These are phyloP conservation scores for Colletotrichum sp. DNA, from an alignment of 2,329 filamentous ascomycete species.

Conservation along the genomic window DNA sequence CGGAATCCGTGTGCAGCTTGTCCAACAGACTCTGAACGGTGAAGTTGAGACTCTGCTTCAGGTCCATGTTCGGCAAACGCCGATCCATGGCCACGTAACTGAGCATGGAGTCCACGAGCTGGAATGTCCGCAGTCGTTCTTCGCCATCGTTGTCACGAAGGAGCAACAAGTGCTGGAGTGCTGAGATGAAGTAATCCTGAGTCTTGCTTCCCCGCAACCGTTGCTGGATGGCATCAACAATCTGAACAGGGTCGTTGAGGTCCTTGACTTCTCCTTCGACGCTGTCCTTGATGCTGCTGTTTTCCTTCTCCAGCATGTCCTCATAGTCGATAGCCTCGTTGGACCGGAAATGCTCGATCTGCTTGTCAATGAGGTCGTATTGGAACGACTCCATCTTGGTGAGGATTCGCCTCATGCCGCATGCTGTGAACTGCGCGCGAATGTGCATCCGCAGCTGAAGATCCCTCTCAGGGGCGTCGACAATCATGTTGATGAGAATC, in stretches of 20 bases:
- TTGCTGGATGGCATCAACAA: conserved; percentile 89
- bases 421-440: conserved; percentile 92
- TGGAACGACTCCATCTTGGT: conserved; percentile 98
- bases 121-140: conserved; percentile 93
- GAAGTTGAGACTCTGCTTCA: conserved; percentile 97
- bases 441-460: conserved; percentile 93
- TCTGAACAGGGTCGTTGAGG: conserved; percentile 89
- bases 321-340: conserved; percentile 99
- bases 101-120: conserved; percentile 97
- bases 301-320: conserved; percentile 91
- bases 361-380: conserved; percentile 98
- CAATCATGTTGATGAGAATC: conserved; percentile 94
- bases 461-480: conserved; percentile 89
- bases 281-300: conserved; percentile 87
- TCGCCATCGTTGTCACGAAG: conserved; percentile 92
- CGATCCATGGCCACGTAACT: conserved; percentile 99
- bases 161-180: conserved; percentile 91
- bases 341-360: conserved; percentile 89
- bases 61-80: conserved; percentile 92
- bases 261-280: conserved; percentile 88
- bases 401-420: conserved; percentile 92
- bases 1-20: conserved; percentile 94
- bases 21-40: conserved; percentile 95
- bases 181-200: conserved; percentile 94
- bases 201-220: conserved; percentile 84